phyloP scores from a whole-genome alignment of 2,329 filamentous ascomycete genomes.

The Epichloe festucae region DNA sequence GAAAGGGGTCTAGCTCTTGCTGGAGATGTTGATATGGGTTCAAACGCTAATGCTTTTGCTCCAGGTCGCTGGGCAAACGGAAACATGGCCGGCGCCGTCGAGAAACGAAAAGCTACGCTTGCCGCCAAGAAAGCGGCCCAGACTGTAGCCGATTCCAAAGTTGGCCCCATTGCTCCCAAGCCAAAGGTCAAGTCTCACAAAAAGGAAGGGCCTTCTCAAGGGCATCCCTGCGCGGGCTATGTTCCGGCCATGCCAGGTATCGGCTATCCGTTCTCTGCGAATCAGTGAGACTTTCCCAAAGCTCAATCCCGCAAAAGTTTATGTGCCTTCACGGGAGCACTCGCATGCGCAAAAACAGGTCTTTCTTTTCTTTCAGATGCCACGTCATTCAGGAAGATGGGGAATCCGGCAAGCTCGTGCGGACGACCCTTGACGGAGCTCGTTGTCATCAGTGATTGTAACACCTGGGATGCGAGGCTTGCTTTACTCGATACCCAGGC shows the following conservation, averaged over 20 bases:
- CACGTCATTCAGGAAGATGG: no score
- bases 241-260: constrained; percentile 16
- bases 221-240: constrained; percentile 1
- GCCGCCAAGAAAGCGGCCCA: constrained; percentile 44
- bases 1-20: background rate
- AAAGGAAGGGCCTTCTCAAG: constrained; percentile 15
- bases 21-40: background rate
- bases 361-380: no score
- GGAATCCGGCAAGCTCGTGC: no score
- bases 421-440: no score
- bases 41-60: constrained; percentile 11
- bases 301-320: background rate
- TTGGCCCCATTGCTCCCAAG: constrained; percentile 25
- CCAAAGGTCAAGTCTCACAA: constrained; percentile 23
- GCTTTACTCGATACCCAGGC: background rate
- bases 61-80: constrained; percentile 47
- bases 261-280: constrained; percentile 14
- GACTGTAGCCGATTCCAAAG: constrained; percentile 24
- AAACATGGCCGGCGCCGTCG: constrained; percentile 46
- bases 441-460: no score
- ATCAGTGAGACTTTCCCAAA: background rate
- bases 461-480: no score
- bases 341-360: no score
- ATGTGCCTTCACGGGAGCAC: no score
- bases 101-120: constrained; percentile 46